These are phyloP conservation scores for Amaranthus tricolor DNA, from an alignment of 179 eudicot genomes.

Conservation along the genomic window DNA sequence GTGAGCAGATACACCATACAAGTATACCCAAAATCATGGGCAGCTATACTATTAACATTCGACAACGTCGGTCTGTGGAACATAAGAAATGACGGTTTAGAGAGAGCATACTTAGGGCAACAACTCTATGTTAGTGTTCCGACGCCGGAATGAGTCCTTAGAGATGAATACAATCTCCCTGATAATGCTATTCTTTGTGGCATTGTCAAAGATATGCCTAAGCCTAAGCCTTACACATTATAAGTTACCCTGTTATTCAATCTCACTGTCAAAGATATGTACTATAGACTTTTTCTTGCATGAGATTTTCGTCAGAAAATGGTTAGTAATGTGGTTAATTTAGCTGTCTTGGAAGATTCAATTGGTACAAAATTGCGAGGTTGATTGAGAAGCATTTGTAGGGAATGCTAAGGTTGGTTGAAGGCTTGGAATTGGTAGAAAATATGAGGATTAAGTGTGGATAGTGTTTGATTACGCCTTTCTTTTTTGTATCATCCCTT, in stretches of 20 bases:
- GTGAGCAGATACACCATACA: constrained; percentile 61
- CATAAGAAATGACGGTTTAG: constrained; percentile 41
- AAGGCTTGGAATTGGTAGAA: constrained; percentile 12
- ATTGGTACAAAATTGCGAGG: constrained; percentile 4
- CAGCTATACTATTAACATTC: constrained; percentile 60
- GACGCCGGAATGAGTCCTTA: constrained; percentile 36
- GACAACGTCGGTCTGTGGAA: constrained; percentile 84
- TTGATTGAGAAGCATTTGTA: background rate
- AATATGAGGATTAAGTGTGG: constrained; percentile 1
- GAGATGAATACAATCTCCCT: constrained; percentile 57
- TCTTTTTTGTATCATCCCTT: constrained; percentile 6
- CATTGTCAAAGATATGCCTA: constrained; percentile 52
- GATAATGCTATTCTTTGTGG: constrained; percentile 47
- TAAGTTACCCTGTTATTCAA: background rate
- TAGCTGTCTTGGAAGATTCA: background rate
- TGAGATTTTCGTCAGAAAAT: constrained; percentile 1
- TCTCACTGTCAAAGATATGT: background rate
- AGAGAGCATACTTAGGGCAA: constrained; percentile 59
- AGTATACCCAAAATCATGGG: constrained; percentile 76
- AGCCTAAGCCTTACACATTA: constrained; percentile 34
- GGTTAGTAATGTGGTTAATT: background rate
- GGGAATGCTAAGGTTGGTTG: constrained; percentile 5
- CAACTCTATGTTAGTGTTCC: constrained; percentile 65
- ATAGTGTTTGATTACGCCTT: background rate
- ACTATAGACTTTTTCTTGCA: background rate